These are phyloP conservation scores for Suillus cothurnatus DNA, from an alignment of 768 basidiomycete genomes.

Conservation along the genomic window DNA sequence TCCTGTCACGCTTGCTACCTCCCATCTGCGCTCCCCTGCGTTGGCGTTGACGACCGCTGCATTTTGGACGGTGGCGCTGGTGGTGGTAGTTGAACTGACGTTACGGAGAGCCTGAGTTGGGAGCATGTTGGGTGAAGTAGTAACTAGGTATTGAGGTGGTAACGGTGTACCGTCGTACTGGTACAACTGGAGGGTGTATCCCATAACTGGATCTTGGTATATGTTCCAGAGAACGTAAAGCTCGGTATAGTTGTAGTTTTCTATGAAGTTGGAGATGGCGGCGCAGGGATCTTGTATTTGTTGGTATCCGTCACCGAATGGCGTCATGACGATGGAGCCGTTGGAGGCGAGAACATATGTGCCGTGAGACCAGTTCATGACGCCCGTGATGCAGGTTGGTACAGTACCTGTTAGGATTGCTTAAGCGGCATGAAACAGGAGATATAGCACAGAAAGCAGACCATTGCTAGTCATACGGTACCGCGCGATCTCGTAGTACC, in stretches of 20 bases:
- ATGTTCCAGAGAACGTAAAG: slow-evolving; percentile 69
- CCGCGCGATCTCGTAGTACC: slow-evolving; percentile 86
- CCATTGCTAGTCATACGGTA: slow-evolving; percentile 92
- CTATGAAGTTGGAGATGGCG: slow-evolving; percentile 84
- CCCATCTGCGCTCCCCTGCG: slow-evolving; percentile 29
- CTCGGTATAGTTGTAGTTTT: slow-evolving; percentile 79
- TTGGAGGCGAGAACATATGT: slow-evolving; percentile 66
- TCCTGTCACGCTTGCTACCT: slow-evolving; percentile 14
- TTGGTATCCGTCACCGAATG: slow-evolving; percentile 88
- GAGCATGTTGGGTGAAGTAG: slow-evolving; percentile 83
- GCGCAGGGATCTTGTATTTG: slow-evolving; percentile 95
- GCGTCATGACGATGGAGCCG: slow-evolving; percentile 75
- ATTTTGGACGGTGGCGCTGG: slow-evolving; percentile 10
- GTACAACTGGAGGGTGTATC: slow-evolving; percentile 77
- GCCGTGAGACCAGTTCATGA: slow-evolving; percentile 91
- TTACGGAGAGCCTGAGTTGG: slow-evolving; percentile 72
- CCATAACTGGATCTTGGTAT: slow-evolving; percentile 60
- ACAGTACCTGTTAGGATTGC: slow-evolving; percentile 53
- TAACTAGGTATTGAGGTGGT: slow-evolving; percentile 67
- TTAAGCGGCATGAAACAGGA: slow-evolving; percentile 3
- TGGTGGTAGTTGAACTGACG: slow-evolving; percentile 34
- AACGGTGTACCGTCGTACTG: slow-evolving; percentile 76
- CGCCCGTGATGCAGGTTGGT: slow-evolving; percentile 88
- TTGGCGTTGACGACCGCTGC: slow-evolving; percentile 19
- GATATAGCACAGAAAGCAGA: slow-evolving; percentile 32